These are phyloP conservation scores for Xylariales sp. DNA, from an alignment of 2,329 filamentous ascomycete genomes.

Conservation along the genomic window DNA sequence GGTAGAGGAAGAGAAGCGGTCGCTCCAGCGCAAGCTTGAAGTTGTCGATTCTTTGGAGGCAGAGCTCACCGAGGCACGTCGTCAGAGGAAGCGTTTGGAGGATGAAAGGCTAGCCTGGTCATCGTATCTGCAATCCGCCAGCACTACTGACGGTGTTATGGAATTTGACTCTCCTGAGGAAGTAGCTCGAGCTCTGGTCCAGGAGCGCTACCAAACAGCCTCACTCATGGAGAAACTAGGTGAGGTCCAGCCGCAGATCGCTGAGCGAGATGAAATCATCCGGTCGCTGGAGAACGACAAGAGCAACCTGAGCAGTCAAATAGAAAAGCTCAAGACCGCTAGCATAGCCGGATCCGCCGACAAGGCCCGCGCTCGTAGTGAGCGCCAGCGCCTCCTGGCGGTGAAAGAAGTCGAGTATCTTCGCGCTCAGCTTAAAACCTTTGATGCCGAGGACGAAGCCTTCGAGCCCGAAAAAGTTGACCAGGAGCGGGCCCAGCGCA, in stretches of 20 bases:
- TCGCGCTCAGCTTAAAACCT: conserved; percentile 83
- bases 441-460: conserved; percentile 83
- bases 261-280: conserved; percentile 72
- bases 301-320: conserved; percentile 56
- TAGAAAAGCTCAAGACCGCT: conserved; percentile 63
- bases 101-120: conserved; percentile 87
- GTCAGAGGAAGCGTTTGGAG: conserved; percentile 82
- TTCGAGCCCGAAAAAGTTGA: conserved; percentile 80
- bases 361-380: conserved; percentile 69
- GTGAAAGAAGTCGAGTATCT: conserved; percentile 93
- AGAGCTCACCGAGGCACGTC: conserved; percentile 72
- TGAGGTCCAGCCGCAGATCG: conserved; percentile 70
- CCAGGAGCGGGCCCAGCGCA: conserved; percentile 66
- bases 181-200: conserved; percentile 77
- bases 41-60: conserved; percentile 68
- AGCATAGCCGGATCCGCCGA: conserved; percentile 48
- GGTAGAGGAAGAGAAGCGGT: conserved; percentile 90
- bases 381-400: conserved; percentile 80
- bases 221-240: conserved; percentile 79
- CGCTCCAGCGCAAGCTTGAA: conserved; percentile 72
- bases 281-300: conserved; percentile 68
- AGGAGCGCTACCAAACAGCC: conserved; percentile 75
- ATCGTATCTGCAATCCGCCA: conserved; percentile 71
- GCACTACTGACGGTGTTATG: conserved; percentile 51
- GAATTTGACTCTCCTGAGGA: conserved; percentile 87